Base-by-base conservation (phyloP, 2,329 filamentous ascomycete species). In the Sarocladiaceae sp. region DNA sequence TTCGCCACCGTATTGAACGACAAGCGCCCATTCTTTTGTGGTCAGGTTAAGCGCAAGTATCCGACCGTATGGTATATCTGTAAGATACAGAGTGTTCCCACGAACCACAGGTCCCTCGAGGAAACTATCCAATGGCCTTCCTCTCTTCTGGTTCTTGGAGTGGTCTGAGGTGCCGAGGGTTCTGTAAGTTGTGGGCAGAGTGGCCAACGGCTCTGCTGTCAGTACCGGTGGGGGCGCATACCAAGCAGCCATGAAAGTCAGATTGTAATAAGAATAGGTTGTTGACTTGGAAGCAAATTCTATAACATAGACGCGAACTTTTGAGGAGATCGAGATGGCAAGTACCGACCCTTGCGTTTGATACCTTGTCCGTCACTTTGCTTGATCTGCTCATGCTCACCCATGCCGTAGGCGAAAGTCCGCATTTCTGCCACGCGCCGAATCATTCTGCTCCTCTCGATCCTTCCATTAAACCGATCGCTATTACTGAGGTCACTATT, bases 71-170 rank as follows among this genome's bases (percentile, higher is more conserved):
- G 51, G 51, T 6, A 52, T 52, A 18, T 52, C 51, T 12, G 28
- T 36, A 10, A 52, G 39, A 31, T 52, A 52, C 12, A 52, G 51
- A 17, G 23, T 42, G 17, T 47, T 35, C 6, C 51, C 51, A n/a
- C 40, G 35, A 12, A 52, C 51, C n/a, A 52, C 15, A 4, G 51
- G 51, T 8, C 51, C 51, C 28, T 52, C 48, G 12, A 56, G 47
- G 17, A 56, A 56, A 25, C 35, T 46, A 33, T 56, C 54, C n/a
- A 55, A 22, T 0, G 28, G 8, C 4, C 52, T 39, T 1, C 49
- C 54, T 46, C 54, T 35, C 46, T 55, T 55, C 37, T 55, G 54
- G 44, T 55, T 55, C 36, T 42, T 40, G 13, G 48, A 55, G 26
- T 55, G 54, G 15, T 55, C 54, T 2, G 52, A 54, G 1, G n/a